Conservation (phyloP, 257 asterid genomes). For the Nicotiana tabacum region DNA sequence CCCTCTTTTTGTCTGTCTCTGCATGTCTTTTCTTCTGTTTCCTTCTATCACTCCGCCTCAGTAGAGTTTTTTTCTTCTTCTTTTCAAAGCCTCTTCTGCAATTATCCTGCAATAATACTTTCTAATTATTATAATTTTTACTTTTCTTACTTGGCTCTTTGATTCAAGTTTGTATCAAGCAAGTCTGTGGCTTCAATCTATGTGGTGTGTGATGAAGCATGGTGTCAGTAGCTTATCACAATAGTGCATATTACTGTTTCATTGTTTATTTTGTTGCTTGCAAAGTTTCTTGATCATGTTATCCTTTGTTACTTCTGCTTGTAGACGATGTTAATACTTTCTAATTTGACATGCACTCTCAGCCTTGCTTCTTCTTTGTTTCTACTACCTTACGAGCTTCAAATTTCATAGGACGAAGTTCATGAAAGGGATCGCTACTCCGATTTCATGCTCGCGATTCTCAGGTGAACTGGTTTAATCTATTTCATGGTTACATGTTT, state of each 20-base stretch:
- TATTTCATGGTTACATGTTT: conserved; percentile 3
- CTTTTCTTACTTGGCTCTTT: neutral
- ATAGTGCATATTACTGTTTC: neutral
- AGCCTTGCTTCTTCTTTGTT: neutral
- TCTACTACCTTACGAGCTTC: conserved; percentile 7
- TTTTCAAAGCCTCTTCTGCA: too few relatives aligned
- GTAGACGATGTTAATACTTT: neutral
- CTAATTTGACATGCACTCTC: neutral
- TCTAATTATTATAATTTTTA: neutral
- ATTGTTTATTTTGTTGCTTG: neutral
- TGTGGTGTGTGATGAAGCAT: neutral
- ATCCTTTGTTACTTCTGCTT: neutral
- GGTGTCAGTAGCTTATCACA: too few relatives aligned
- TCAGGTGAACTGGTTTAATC: conserved; percentile 55
- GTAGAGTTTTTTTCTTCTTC: too few relatives aligned
- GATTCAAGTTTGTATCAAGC: neutral
- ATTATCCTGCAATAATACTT: neutral
- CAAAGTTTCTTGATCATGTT: neutral
- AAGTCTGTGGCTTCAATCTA: neutral
- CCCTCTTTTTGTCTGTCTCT: neutral
- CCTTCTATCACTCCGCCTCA: neutral
- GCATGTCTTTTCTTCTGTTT: conserved; percentile 4
- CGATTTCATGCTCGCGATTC: conserved; percentile 90
- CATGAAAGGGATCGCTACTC: conserved; percentile 98
- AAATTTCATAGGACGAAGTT: conserved; percentile 77